Evolutionary conservation across 768 basidiomycete species (phyloP).

Genomic region (Naematelia aurantialba): DNA sequence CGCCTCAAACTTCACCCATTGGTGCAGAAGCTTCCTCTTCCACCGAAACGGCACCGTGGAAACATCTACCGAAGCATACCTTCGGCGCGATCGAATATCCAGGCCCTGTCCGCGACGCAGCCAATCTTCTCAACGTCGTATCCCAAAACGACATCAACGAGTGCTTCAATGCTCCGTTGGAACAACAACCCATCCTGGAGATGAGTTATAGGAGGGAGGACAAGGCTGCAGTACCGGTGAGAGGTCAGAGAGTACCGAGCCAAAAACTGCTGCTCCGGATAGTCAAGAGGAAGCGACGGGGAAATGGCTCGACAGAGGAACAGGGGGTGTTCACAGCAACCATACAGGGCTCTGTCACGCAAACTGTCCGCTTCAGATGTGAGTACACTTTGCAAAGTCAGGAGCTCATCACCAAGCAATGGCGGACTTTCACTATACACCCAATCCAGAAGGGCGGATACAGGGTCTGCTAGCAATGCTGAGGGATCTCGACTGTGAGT

Average conservation of each 20-base stretch:
- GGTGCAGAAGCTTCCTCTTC: conserved; percentile 8
- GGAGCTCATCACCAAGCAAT: conserved; percentile 59
- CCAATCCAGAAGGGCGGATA: conserved; percentile 67
- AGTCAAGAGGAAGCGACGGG: conserved; percentile 62
- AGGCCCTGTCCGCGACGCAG: conserved; percentile 67
- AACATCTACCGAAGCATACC: conserved; percentile 51
- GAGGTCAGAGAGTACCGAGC: conserved; percentile 71
- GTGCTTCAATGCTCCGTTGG: conserved; percentile 58
- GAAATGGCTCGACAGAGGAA: conserved; percentile 48
- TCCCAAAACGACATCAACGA: conserved; percentile 67
- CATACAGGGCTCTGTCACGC: conserved; percentile 67
- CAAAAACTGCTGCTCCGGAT: conserved; percentile 82
- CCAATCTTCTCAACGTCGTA: conserved; percentile 61
- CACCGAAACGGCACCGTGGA: conserved; percentile 20
- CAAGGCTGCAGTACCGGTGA: conserved; percentile 76
- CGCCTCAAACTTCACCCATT: conserved; percentile 1
- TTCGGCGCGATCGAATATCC: conserved; percentile 88
- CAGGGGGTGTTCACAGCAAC: conserved; percentile 34
- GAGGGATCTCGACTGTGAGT: conserved; percentile 75
- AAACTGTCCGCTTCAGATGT: conserved; percentile 88
- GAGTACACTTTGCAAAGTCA: conserved; percentile 45
- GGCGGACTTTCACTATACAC: conserved; percentile 88
- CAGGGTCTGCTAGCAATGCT: conserved; percentile 67
- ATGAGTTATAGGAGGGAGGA: conserved; percentile 69
- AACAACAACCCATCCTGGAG: conserved; percentile 60